phyloP scores from a whole-genome alignment of 2,329 filamentous ascomycete species.

The Hypoxylon sp. region DNA sequence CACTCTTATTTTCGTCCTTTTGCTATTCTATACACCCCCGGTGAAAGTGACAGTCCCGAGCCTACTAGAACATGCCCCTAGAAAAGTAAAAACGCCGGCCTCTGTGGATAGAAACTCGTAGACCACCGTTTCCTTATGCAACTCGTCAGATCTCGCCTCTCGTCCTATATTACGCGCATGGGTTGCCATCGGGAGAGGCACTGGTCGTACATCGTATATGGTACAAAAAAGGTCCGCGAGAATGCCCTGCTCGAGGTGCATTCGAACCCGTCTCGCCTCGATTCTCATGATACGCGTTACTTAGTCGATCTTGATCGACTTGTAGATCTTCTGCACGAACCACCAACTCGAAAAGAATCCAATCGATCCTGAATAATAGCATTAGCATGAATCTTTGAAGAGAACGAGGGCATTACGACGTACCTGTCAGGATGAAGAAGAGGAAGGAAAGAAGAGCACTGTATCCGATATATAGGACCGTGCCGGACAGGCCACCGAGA shows the following conservation, averaged over 20 bases:
- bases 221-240: conserved; percentile 10
- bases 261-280: background rate
- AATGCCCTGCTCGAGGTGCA: background rate
- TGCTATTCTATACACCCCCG: conserved; percentile 1
- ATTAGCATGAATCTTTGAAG: conserved; percentile 5
- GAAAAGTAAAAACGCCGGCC: conserved; percentile 19
- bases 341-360: conserved; percentile 95
- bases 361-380: conserved; percentile 74
- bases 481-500: conserved; percentile 83
- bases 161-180: background rate
- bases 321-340: conserved; percentile 93
- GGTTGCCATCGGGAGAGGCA: conserved; percentile 13
- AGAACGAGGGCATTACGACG: conserved; percentile 50
- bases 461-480: conserved; percentile 93
- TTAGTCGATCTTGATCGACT: conserved; percentile 97
- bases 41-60: conserved; percentile 16
- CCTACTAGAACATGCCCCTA: conserved; percentile 17
- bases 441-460: conserved; percentile 87
- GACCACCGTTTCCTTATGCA: conserved; percentile 17
- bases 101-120: conserved; percentile 2
- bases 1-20: background rate
- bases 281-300: background rate
- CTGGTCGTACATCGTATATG: conserved; percentile 29
- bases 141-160: conserved; percentile 18
- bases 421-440: conserved; percentile 94